These are phyloP conservation scores for Coffea eugenioides DNA, from an alignment of 257 asterid species.

Conservation along the genomic window DNA sequence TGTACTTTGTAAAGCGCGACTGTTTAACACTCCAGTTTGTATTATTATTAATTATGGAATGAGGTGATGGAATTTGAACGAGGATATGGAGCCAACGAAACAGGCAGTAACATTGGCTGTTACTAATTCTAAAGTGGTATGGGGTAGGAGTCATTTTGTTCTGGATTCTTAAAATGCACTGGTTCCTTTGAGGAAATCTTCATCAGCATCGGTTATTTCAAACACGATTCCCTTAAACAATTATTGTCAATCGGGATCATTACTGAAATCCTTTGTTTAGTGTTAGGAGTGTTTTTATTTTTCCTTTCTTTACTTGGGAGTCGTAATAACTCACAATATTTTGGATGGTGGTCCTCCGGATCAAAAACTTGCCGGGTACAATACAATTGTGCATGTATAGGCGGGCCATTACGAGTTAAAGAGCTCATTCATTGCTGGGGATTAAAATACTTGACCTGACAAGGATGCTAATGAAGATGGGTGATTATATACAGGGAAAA, in stretches of 20 bases:
- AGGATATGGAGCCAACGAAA: not conserved
- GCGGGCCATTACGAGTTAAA: not conserved
- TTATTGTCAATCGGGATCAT: not conserved
- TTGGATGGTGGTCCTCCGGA: not conserved
- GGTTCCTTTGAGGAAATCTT: not conserved
- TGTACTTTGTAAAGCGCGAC: not conserved
- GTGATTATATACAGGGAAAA: too few relatives aligned
- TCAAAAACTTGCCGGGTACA: not conserved
- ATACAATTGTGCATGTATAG: not conserved
- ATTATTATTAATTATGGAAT: not conserved
- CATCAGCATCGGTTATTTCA: too few relatives aligned
- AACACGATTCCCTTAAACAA: too few relatives aligned
- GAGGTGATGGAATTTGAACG: not conserved
- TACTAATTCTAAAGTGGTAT: not conserved
- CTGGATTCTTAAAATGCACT: not conserved
- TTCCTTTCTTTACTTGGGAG: too few relatives aligned
- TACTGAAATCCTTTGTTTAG: not conserved
- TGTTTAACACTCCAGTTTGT: not conserved
- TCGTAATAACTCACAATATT: too few relatives aligned
- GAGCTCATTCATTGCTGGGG: not conserved
- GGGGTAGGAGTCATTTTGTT: not conserved
- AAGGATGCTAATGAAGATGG: too few relatives aligned
- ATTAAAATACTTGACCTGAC: too few relatives aligned
- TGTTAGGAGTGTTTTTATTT: too few relatives aligned
- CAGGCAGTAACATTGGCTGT: not conserved